Base-by-base conservation (phyloP, 257 asterid species). In the Ophiorrhiza pumila region DNA sequence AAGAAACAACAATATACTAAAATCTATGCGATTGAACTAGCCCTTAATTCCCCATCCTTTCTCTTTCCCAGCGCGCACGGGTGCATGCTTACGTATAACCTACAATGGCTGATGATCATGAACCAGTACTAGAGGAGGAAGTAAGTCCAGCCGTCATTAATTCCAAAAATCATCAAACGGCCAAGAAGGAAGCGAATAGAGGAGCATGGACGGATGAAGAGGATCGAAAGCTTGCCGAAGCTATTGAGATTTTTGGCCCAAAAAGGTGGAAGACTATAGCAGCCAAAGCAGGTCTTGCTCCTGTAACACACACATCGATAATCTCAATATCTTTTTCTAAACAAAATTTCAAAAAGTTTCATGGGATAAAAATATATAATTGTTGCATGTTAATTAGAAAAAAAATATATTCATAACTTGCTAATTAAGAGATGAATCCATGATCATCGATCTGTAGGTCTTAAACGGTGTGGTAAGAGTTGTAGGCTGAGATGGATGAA, bases 401-500 rank as follows among this genome's bases (percentile, higher is more conserved):
- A 58, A 13, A n/a, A 49, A 10, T 56, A 17, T 18, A 3, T 5
- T 9, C 32, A 50, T 35, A 63, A 39, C 34, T 37, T 29, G 64
- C n/a, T n/a, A n/a, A n/a, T n/a, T n/a, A n/a, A n/a, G n/a, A n/a
- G n/a, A n/a, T n/a, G n/a, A n/a, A n/a, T n/a, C n/a, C 39, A 13
- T 29, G 53, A 53, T 42, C 27, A 13, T 2, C 23, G n/a, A n/a
- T 29, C 12, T 64, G 74, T 61, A 84, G 91, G 91, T 52, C 68
- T 87, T 18, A 68, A 41, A 3, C 76, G 89, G 11, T 76, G 91
- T 41, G 84, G 87, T 3, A 86, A 84, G 82, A 86, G 87, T 69
- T 86, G 91, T 70, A 82, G 85, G 75, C 73, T 82, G 45, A 76
- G 89, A 77, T 84, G 91, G 91, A 84, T 86, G 91, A 86, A 86